Conservation (phyloP, 306 rosid species). For the Begonia fuchsioides region DNA sequence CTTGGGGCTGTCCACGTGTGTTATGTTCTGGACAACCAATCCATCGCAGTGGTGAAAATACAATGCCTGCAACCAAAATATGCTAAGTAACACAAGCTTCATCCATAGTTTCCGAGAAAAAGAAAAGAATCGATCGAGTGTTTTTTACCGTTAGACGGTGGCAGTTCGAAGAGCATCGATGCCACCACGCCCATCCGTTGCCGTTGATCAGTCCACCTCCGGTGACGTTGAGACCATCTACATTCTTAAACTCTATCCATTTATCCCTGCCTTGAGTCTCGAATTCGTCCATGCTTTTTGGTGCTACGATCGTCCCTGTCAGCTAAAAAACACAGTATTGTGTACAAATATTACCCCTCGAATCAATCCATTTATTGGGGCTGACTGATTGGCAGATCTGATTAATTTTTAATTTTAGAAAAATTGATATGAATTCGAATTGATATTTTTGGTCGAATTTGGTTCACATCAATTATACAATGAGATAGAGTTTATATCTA, state of each 20-base stretch:
- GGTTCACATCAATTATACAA: too few species aligned
- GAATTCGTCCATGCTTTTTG: not conserved
- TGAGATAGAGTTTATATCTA: too few species aligned
- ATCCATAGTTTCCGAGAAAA: too few species aligned
- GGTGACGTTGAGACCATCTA: constrained; percentile 2
- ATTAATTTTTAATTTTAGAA: too few species aligned
- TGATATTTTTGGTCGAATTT: too few species aligned
- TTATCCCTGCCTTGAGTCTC: not conserved
- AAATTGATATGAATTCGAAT: too few species aligned
- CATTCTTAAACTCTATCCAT: constrained; percentile 2
- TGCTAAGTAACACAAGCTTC: too few species aligned
- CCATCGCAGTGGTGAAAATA: constrained; percentile 3
- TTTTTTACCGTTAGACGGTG: too few species aligned
- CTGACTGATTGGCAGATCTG: too few species aligned
- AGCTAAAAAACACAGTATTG: not conserved
- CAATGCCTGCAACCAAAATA: constrained; percentile 19
- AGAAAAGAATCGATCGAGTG: too few species aligned
- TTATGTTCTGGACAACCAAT: constrained; percentile 9
- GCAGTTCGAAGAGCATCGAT: not conserved
- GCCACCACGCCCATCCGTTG: constrained; percentile 7
- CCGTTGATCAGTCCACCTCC: constrained; percentile 10
- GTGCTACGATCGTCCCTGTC: constrained; percentile 6
- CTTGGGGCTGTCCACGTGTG: constrained; percentile 12
- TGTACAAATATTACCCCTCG: too few species aligned
- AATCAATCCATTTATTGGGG: too few species aligned